phyloP scores from a whole-genome alignment of 106 monocot genomes.

The Gastrodia elata region DNA sequence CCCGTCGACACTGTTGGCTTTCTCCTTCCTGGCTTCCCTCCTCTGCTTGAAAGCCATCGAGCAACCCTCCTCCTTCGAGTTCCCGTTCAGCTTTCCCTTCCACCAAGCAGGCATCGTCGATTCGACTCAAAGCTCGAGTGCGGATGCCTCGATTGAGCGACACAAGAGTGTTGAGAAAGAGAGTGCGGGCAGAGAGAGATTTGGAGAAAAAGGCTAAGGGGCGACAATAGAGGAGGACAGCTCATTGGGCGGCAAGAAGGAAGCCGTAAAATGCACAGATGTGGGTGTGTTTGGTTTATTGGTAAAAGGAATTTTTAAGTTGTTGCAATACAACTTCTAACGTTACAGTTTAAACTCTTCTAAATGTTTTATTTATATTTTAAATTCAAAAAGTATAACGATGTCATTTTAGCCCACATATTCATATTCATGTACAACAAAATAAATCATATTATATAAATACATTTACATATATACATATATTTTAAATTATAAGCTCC shows the following conservation, averaged over 20 bases:
- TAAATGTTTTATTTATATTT: too few relatives aligned
- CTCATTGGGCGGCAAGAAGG: conserved; percentile 11
- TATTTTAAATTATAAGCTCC: too few relatives aligned
- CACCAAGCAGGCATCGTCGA: conserved; percentile 53
- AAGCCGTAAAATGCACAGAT: not conserved
- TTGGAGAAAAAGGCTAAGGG: not conserved
- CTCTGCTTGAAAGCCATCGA: not conserved
- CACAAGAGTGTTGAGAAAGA: not conserved
- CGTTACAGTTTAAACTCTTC: too few relatives aligned
- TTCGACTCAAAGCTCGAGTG: not conserved
- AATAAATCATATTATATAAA: too few relatives aligned
- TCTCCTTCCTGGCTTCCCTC: conserved; percentile 7
- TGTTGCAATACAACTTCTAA: too few relatives aligned
- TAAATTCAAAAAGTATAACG: too few relatives aligned
- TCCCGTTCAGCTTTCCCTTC: conserved; percentile 33
- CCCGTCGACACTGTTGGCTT: conserved; percentile 15
- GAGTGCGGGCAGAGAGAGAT: not conserved
- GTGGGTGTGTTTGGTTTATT: too few relatives aligned
- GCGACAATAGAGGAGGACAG: not conserved
- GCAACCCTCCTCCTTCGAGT: conserved; percentile 4
- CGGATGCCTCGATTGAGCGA: not conserved
- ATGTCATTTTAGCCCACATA: too few relatives aligned
- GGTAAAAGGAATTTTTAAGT: too few relatives aligned
- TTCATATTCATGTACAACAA: too few relatives aligned
- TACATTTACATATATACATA: too few relatives aligned